Percentiles rank a stretch among this genome's conserved stretches.
These are phyloP conservation scores for Diphasiastrum complanatum DNA, from an alignment of 83 land plant species.

Conservation along the genomic window DNA sequence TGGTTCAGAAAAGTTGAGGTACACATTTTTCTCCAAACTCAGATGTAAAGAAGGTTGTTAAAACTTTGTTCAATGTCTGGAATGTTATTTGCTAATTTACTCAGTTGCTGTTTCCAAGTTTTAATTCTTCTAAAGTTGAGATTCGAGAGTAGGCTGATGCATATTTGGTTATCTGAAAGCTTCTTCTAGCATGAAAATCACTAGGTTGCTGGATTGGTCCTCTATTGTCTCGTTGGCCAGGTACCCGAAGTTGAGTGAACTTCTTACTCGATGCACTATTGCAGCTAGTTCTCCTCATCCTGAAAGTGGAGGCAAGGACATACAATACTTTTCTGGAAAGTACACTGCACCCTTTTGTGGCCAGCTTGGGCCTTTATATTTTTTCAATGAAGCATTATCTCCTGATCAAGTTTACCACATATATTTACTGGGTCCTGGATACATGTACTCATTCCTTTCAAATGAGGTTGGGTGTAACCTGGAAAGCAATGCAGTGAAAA, in stretches of 20 bases:
- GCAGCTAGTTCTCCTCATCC: constrained; percentile 42
- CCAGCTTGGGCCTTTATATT: constrained; percentile 84
- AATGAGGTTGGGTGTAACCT: constrained; percentile 15
- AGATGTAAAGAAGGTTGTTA: too few species aligned
- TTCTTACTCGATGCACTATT: constrained; percentile 54
- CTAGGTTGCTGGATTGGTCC: not conserved
- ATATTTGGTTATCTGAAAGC: constrained; percentile 2
- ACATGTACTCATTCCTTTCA: constrained; percentile 18
- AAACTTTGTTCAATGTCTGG: too few species aligned
- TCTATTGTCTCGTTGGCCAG: constrained; percentile 29
- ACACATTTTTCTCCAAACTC: not conserved
- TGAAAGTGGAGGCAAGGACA: constrained; percentile 29
- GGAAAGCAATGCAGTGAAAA: not conserved
- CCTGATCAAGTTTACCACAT: constrained; percentile 17
- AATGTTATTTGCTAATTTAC: too few species aligned
- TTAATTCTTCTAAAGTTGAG: too few species aligned
- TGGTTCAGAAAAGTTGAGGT: constrained; percentile 82
- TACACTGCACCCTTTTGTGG: constrained; percentile 61
- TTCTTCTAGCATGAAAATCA: too few species aligned
- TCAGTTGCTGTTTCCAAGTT: too few species aligned
- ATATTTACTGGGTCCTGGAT: constrained; percentile 18
- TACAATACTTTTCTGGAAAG: constrained; percentile 19
- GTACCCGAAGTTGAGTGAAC: constrained; percentile 72
- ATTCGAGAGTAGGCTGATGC: too few species aligned
- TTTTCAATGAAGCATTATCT: constrained; percentile 71